A percentile compares a stretch with the other conserved stretches of the same genome.
These are phyloP conservation scores for Claviceps digitariae DNA, from an alignment of 2,329 filamentous ascomycete species.

Conservation along the genomic window DNA sequence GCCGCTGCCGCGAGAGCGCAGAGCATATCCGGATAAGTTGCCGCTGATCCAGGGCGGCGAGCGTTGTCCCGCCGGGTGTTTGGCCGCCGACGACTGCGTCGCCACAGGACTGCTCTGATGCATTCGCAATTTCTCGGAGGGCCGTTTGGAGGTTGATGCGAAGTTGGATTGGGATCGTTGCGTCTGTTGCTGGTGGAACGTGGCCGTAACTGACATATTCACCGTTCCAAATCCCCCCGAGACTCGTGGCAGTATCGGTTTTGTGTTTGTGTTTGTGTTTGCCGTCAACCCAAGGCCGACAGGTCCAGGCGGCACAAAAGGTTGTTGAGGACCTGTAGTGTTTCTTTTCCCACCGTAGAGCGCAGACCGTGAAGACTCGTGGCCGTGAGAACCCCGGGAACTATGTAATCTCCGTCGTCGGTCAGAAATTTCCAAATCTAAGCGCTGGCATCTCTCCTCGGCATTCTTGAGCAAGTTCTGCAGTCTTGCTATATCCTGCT, in stretches of 20 bases:
- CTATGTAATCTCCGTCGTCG: constrained; percentile 10
- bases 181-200: not conserved
- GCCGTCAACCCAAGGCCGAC: not conserved
- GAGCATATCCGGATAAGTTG: constrained; percentile 14
- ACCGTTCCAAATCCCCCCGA: not conserved
- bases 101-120: not conserved
- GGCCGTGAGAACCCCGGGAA: constrained; percentile 4
- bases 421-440: constrained; percentile 15
- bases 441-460: constrained; percentile 16
- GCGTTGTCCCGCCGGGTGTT: constrained; percentile 5
- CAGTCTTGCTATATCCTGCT: constrained; percentile 19
- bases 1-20: constrained; percentile 22
- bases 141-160: not conserved
- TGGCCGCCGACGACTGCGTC: not conserved
- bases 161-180: not conserved
- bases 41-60: constrained; percentile 14
- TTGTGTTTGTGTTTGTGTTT: not conserved
- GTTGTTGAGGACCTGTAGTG: not conserved
- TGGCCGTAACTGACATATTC: not conserved
- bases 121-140: not conserved
- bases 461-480: constrained; percentile 23
- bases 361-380: constrained; percentile 1
- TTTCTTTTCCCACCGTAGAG: not conserved
- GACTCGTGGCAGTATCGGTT: constrained; percentile 2
- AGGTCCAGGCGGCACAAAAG: not conserved